Base-by-base conservation (phyloP, 2,329 filamentous ascomycete genomes). In the Berkeleyomyces rouxiae region DNA sequence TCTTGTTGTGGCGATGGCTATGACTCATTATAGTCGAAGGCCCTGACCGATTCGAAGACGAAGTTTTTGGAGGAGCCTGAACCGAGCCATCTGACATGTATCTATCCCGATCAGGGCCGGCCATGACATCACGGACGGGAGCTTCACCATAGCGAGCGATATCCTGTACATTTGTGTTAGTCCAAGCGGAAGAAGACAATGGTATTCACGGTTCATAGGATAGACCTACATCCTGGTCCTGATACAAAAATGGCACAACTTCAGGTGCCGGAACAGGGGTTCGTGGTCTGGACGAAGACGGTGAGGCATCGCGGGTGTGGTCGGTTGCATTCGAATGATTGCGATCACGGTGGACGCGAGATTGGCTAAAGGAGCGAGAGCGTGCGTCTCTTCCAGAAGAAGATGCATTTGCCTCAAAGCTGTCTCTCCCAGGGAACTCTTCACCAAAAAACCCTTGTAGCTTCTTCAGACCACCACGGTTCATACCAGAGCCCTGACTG, bases 241-340 rank as follows among this genome's bases (percentile, higher is more conserved):
- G 93, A 71, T 93, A 97, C 66, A 95, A 80, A 80, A 96, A 99
- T n/a, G 93, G 93, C 46, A 95, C 93, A 64, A 99, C 90, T 74
- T 97, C 92, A 70, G 89, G 93, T 10, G 88, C 89, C 49, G 88
- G 88, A 60, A 90, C 79, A 10, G 91, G 90, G n/a, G 89, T 95
- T 68, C 87, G 82, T 58, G 91, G 89, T 67, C 89, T 81, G 37
- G 87, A 90, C 40, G 82, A 83, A 61, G 82, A 81, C 47, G 90
- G 90, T 61, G 91, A 95, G 55, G 79, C 80, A 66, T 91, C 86
- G 65, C 85, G 78, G 67, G 85, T 85, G 68, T 86, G 82, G 70
- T 93, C 83, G 61, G 83, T 85, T 61, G 82, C 82, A 73, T 83
- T 84, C 61, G 91, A 96, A 72, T 89, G 87, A 72, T 92, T 91